These are phyloP conservation scores for Cyclaneusma minus DNA, from an alignment of 2,329 filamentous ascomycete genomes.

Conservation along the genomic window DNA sequence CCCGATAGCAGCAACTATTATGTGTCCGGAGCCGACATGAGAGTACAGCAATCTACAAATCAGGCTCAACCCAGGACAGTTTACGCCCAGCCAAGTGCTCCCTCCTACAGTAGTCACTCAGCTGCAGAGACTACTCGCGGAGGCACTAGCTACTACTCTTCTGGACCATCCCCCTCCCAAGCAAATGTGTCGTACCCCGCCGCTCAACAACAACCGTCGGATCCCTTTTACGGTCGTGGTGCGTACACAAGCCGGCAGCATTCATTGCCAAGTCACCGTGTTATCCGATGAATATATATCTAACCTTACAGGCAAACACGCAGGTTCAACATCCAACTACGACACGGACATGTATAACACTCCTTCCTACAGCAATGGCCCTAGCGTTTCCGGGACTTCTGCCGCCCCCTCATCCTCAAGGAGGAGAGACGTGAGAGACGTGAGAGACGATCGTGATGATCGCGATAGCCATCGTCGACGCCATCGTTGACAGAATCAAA, in stretches of 20 bases:
- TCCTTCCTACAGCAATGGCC: constrained; percentile 7
- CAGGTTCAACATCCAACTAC: constrained; percentile 10
- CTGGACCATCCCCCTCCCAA: constrained; percentile 20
- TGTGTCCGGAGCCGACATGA: constrained; percentile 14
- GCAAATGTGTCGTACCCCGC: constrained; percentile 22
- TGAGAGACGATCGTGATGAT: constrained; percentile 11
- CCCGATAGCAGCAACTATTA: constrained; percentile 12
- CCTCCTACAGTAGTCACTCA: too few relatives aligned
- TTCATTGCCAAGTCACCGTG: constrained; percentile 5
- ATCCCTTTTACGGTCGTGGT: constrained; percentile 44
- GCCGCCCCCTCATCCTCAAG: constrained; percentile 10
- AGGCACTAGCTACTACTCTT: constrained; percentile 14
- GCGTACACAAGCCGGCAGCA: constrained; percentile 26
- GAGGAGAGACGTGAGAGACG: constrained; percentile 13
- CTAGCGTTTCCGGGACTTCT: constrained; percentile 10
- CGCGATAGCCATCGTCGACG: constrained; percentile 8
- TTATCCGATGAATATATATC: constrained; percentile 12
- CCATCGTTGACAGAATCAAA: constrained; percentile 11
- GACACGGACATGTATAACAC: constrained; percentile 10
- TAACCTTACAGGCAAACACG: constrained; percentile 17
- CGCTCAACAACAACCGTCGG: constrained; percentile 27
- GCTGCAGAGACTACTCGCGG: background rate
- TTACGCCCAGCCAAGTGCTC: constrained; percentile 6
- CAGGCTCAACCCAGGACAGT: constrained; percentile 6
- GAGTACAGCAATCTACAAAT: constrained; percentile 5